A percentile compares a stretch with the other conserved stretches of the same genome.
Conservation (phyloP, 1,284 basidiomycete species). For the Ganoderma lucidum region DNA sequence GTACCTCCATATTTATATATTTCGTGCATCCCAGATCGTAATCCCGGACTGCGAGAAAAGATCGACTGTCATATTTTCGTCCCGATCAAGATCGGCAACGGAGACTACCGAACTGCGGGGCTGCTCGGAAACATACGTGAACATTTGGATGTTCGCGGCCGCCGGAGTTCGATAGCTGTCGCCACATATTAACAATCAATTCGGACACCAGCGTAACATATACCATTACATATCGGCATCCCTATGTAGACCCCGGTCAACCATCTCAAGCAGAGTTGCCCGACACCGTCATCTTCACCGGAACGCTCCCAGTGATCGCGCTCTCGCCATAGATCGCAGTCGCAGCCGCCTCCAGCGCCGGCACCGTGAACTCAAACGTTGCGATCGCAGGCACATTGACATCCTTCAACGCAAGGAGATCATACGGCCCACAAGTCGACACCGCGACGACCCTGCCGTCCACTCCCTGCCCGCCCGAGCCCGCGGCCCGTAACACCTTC, state of each 20-base stretch:
- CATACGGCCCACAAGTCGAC: constrained; percentile 70
- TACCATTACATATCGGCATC: not conserved
- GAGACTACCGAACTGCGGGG: too few species aligned
- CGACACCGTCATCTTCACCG: constrained; percentile 42
- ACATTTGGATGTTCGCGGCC: too few species aligned
- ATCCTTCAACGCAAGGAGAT: constrained; percentile 46
- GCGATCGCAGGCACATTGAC: constrained; percentile 45
- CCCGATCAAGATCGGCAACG: too few species aligned
- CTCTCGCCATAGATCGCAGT: constrained; percentile 54
- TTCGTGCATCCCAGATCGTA: too few species aligned
- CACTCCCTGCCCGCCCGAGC: constrained; percentile 10
- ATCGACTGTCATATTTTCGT: too few species aligned
- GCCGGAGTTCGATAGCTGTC: too few species aligned
- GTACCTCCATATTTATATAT: too few species aligned
- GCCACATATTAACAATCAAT: too few species aligned
- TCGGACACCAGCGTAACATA: too few species aligned
- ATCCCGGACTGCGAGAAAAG: too few species aligned
- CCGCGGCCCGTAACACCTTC: constrained; percentile 38
- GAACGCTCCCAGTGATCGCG: constrained; percentile 45
- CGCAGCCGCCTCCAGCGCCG: constrained; percentile 55
- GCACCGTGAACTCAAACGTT: constrained; percentile 65
- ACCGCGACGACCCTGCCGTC: constrained; percentile 52
- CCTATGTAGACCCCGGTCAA: not conserved
- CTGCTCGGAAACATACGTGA: too few species aligned
- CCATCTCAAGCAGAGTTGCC: not conserved